Conservation (phyloP, 768 basidiomycete species). For the Jaapia argillacea region DNA sequence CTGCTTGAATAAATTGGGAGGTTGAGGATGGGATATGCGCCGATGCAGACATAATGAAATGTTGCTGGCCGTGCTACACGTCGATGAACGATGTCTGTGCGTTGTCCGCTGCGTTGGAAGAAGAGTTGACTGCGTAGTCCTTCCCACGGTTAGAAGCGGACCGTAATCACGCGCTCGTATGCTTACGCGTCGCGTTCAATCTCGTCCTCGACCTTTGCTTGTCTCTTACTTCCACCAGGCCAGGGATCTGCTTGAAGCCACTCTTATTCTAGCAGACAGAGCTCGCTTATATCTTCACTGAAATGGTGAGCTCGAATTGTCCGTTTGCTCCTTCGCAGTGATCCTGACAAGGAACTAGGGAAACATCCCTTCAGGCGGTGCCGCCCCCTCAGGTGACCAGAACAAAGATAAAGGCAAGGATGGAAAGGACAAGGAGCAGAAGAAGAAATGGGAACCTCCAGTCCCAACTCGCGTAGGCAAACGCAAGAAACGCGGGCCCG, state of each 20-base stretch:
- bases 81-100: not conserved
- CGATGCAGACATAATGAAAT: conserved; percentile 28
- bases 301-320: no score
- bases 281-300: no score
- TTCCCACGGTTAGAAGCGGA: conserved; percentile 25
- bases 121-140: conserved; percentile 7
- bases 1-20: conserved; percentile 77
- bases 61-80: conserved; percentile 18
- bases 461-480: conserved; percentile 94
- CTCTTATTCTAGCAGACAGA: no score
- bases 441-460: conserved; percentile 99
- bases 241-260: no score
- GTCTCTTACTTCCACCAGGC: no score
- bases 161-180: no score
- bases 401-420: conserved; percentile 36
- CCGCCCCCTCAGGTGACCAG: conserved; percentile 31
- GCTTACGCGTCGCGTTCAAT: conserved; percentile 49
- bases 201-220: no score
- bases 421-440: conserved; percentile 43
- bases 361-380: conserved; percentile 17
- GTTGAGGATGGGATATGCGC: conserved; percentile 46
- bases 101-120: not conserved
- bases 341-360: no score
- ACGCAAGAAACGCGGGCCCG: conserved; percentile 92
- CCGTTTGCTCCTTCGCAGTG: no score